phyloP scores from a whole-genome alignment of 2,329 filamentous ascomycete genomes.

The Beauveria varroae region DNA sequence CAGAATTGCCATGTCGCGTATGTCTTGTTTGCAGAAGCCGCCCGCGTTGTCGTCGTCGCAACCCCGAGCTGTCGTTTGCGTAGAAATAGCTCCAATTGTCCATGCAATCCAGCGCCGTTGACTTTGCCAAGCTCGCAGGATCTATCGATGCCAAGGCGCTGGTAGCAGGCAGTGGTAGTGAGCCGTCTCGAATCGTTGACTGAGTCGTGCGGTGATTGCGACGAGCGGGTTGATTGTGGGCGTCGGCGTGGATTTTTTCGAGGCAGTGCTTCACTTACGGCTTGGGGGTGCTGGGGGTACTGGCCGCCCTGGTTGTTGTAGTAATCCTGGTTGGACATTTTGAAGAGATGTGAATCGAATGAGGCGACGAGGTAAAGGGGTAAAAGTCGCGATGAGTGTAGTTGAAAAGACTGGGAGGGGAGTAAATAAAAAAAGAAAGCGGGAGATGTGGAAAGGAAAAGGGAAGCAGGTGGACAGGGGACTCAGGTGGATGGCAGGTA shows the following conservation, averaged over 20 bases:
- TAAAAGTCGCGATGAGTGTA: neutral
- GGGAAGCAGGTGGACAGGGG: neutral
- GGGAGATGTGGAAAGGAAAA: neutral
- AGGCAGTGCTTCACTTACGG: constrained; percentile 23
- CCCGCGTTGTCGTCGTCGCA: neutral
- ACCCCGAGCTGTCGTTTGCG: neutral
- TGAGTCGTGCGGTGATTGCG: neutral
- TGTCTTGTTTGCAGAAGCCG: neutral
- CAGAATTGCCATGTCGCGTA: neutral
- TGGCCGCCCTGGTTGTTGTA: constrained; percentile 27
- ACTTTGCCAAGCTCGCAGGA: neutral
- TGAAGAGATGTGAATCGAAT: neutral
- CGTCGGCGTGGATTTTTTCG: neutral
- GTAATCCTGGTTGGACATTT: constrained; percentile 36
- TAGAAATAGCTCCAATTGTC: neutral
- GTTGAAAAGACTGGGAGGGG: no score
- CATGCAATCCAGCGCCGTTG: neutral
- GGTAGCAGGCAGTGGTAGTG: neutral
- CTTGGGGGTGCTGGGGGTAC: constrained; percentile 28
- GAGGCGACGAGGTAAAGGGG: neutral
- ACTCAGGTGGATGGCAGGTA: neutral
- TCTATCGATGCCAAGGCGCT: neutral
- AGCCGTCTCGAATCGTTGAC: neutral
- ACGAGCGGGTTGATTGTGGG: neutral
- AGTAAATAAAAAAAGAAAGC: neutral